These are phyloP conservation scores for Auriscalpium vulgare DNA, from an alignment of 768 basidiomycete genomes.

Conservation along the genomic window DNA sequence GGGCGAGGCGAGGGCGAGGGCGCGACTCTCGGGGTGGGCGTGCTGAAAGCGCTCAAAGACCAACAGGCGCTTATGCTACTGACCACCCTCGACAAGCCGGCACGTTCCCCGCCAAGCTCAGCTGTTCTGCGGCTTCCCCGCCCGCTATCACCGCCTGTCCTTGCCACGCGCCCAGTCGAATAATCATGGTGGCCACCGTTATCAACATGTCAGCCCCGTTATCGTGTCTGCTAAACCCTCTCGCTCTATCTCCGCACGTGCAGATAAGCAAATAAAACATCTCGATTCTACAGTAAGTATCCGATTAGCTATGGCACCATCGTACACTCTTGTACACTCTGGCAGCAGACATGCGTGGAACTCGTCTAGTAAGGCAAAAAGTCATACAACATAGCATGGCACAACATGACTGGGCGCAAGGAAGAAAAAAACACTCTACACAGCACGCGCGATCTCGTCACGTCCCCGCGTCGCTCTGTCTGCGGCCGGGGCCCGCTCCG, in stretches of 20 bases:
- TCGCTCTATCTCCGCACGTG: too few relatives aligned
- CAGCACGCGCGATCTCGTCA: too few relatives aligned
- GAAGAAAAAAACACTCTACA: neutral
- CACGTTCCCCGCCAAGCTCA: neutral
- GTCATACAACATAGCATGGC: constrained; percentile 1
- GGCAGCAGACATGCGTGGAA: neutral
- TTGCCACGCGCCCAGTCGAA: too few relatives aligned
- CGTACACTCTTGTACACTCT: neutral
- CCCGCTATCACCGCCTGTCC: too few relatives aligned
- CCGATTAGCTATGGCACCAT: neutral
- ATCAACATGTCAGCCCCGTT: too few relatives aligned
- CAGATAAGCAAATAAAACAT: neutral
- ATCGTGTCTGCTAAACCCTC: too few relatives aligned
- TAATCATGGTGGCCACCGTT: too few relatives aligned
- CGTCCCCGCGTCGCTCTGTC: constrained; percentile 4
- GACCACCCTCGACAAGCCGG: too few relatives aligned
- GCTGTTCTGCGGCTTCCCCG: too few relatives aligned
- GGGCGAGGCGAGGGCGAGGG: neutral
- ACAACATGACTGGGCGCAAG: neutral
- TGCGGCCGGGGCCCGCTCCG: constrained; percentile 8
- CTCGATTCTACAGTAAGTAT: neutral
- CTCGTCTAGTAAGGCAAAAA: neutral
- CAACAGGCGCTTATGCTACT: neutral
- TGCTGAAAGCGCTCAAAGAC: neutral
- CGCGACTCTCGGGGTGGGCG: too few relatives aligned